These are phyloP conservation scores for Funneliformis mosseae DNA, from an alignment of 192 early-diverging fungal species.

Conservation along the genomic window DNA sequence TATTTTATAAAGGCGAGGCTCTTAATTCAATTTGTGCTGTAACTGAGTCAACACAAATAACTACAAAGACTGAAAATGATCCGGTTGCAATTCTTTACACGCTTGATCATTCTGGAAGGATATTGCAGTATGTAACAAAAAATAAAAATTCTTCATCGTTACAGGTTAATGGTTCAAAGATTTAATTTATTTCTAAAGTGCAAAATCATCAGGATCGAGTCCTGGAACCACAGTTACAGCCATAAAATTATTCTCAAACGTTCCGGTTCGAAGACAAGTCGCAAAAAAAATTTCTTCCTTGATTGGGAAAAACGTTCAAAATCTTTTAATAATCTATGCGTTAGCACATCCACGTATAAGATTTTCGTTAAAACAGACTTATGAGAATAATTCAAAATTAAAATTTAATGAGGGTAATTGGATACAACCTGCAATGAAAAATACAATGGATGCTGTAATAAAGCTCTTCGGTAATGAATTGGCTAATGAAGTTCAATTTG, in stretches of 20 bases:
- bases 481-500: not conserved
- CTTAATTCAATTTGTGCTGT: slow-evolving; percentile 44
- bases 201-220: not conserved
- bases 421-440: not conserved
- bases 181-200: not conserved
- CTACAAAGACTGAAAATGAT: slow-evolving; percentile 40
- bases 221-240: slow-evolving; percentile 41
- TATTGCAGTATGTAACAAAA: slow-evolving; percentile 33
- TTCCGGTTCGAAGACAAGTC: slow-evolving; percentile 48
- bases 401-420: slow-evolving; percentile 14
- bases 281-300: slow-evolving; percentile 33
- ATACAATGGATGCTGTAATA: not conserved
- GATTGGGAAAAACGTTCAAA: slow-evolving; percentile 33
- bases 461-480: slow-evolving; percentile 9
- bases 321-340: slow-evolving; percentile 34
- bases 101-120: slow-evolving; percentile 35
- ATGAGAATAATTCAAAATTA: slow-evolving; percentile 19
- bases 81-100: slow-evolving; percentile 39
- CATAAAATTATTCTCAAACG: slow-evolving; percentile 36
- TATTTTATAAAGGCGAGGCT: slow-evolving; percentile 38
- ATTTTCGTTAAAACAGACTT: slow-evolving; percentile 28
- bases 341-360: slow-evolving; percentile 40
- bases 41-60: slow-evolving; percentile 35
- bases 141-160: not conserved
- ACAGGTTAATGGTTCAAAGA: not conserved